Conservation (phyloP, 1,139 yeast genomes). For the Pichia sp. region DNA sequence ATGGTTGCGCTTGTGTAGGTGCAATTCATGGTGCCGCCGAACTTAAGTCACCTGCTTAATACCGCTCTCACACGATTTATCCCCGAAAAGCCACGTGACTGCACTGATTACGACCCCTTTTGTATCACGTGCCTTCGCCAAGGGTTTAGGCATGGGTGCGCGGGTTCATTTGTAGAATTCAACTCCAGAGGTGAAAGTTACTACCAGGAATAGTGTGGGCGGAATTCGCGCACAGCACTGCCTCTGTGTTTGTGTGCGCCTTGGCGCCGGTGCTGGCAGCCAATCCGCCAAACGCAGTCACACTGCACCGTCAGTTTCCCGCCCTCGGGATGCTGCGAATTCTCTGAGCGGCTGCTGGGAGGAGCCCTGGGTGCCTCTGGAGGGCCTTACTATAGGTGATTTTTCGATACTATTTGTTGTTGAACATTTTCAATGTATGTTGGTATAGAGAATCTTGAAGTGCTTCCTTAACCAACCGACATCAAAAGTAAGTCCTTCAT, state of each 20-base stretch:
- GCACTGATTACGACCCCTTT: too few relatives aligned
- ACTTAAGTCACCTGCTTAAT: neutral
- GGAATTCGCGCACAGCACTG: too few relatives aligned
- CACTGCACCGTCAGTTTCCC: neutral
- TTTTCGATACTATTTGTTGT: neutral
- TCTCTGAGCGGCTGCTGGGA: neutral
- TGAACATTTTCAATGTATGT: neutral
- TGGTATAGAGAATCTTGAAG: neutral
- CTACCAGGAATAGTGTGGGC: too few relatives aligned
- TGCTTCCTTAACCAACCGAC: slow-evolving; percentile 7
- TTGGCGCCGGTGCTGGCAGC: neutral
- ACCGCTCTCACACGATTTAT: too few relatives aligned
- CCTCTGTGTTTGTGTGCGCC: too few relatives aligned
- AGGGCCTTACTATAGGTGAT: neutral
- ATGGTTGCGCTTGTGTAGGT: neutral
- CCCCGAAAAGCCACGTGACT: too few relatives aligned
- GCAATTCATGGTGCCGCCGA: neutral
- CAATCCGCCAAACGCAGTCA: neutral
- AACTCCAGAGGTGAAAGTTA: too few relatives aligned
- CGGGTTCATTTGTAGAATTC: too few relatives aligned
- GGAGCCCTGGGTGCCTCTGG: neutral
- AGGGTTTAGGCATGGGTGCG: too few relatives aligned
- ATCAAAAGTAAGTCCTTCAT: slow-evolving; percentile 10
- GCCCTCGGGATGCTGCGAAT: neutral
- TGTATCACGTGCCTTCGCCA: too few relatives aligned